Base-by-base conservation (phyloP, 2,329 filamentous ascomycete species). In the Aspergillus caelatus region DNA sequence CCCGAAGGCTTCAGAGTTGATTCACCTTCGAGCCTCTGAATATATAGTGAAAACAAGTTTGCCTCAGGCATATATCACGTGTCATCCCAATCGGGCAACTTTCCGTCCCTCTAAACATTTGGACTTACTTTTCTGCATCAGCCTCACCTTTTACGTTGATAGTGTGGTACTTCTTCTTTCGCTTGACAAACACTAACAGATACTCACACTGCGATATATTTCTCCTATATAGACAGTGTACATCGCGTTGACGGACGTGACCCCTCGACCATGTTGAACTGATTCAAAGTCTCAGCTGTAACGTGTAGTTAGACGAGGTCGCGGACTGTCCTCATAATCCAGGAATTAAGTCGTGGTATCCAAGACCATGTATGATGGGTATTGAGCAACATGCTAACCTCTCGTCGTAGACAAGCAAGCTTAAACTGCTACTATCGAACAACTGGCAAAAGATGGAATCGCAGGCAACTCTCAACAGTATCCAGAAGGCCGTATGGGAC, bases 401-500 rank as follows among this genome's bases (percentile, higher is more conserved):
- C 32, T 7, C 52, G 52, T 39, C 41, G 52, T 23, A 28, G n/a
- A 16, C 26, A 39, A 55, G n/a, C 39, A 9, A 55, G 14, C 12
- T 28, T 23, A 21, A 39, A 55, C 12, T 26, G 36, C 23, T 36
- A 39, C 14, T 12, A 14, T 39, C 52, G 34, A 55, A 55, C 48
- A 32, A 52, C 10, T 39, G 52, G 12, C 43, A 66, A 48, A n/a
- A 36, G 14, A 76, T 75, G 74, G 73, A 74, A 23, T 66, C 58
- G 48, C 66, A 71, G 56, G 62, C 67, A 39, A 68, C 76, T 36
- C 65, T 76, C 8, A 71, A 61, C 63, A 67, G 69, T 32, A 78
- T 80, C 41, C 77, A 80, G 63, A 74, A 81, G 71, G 80, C 78
- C 66, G 79, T 89, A 67, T 89, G 87, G 87, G 78, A 82, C 62